phyloP scores from a whole-genome alignment of 140 eudicot species.

The Stevia rebaudiana region DNA sequence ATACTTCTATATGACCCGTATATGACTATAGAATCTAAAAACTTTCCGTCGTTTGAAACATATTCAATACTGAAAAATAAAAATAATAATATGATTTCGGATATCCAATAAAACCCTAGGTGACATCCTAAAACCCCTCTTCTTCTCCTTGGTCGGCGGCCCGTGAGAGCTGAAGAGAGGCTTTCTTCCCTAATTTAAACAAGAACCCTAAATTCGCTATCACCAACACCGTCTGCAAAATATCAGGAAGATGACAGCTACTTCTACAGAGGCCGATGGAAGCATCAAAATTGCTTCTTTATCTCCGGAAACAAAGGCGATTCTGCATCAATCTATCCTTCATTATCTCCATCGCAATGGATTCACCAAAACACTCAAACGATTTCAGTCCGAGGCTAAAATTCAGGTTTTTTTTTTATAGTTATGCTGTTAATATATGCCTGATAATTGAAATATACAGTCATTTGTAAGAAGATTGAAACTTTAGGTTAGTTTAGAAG shows the following conservation, averaged over 20 bases:
- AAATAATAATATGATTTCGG: too few species aligned
- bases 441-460: neutral
- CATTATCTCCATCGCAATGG: slow-evolving; percentile 45
- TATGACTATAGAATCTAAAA: too few species aligned
- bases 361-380: slow-evolving; percentile 48
- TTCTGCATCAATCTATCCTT: slow-evolving; percentile 39
- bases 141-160: too few species aligned
- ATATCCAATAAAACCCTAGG: too few species aligned
- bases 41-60: too few species aligned
- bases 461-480: neutral
- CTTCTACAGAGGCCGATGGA: neutral
- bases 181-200: too few species aligned
- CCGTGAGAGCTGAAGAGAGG: too few species aligned
- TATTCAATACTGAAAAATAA: too few species aligned
- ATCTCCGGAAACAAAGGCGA: slow-evolving; percentile 25
- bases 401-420: slow-evolving; percentile 33
- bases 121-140: too few species aligned
- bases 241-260: neutral
- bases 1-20: too few species aligned
- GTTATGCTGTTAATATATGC: slow-evolving; percentile 4
- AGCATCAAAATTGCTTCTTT: slow-evolving; percentile 15
- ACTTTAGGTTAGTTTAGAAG: neutral
- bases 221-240: too few species aligned
- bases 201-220: neutral
- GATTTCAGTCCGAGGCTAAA: slow-evolving; percentile 47